phyloP scores from a whole-genome alignment of 176 grass and related monocot species.

The Avena sativa region DNA sequence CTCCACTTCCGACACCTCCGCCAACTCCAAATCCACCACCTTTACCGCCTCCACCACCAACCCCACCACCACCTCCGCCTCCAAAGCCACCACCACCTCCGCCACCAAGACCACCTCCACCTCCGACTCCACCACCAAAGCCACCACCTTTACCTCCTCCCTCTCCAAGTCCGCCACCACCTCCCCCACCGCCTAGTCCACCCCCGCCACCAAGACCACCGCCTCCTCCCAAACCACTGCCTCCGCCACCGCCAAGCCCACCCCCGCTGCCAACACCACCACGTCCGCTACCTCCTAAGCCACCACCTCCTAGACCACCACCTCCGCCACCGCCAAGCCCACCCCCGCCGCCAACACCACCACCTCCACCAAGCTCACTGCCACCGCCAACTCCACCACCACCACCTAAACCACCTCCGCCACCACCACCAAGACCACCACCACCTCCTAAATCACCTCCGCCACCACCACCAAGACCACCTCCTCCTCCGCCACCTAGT shows the following conservation, averaged over 20 bases:
- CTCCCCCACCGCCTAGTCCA: background rate
- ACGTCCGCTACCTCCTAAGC: background rate
- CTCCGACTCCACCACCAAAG: background rate
- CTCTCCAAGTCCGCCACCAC: background rate
- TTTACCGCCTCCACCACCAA: background rate
- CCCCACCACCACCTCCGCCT: background rate
- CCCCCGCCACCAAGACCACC: background rate
- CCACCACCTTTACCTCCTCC: background rate
- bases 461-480: slow-evolving; percentile 16
- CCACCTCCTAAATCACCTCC: background rate
- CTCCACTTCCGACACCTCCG: slow-evolving; percentile 23
- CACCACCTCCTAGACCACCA: background rate
- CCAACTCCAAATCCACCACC: slow-evolving; percentile 11
- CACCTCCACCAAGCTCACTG: slow-evolving; percentile 27
- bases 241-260: background rate
- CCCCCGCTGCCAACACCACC: background rate
- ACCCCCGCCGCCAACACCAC: background rate
- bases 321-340: background rate
- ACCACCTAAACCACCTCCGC: background rate
- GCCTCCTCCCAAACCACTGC: background rate
- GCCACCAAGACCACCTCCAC: background rate
- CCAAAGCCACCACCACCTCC: background rate
- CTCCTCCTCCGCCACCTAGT: slow-evolving; percentile 16
- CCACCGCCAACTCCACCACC: slow-evolving; percentile 21
- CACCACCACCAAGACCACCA: background rate